Evolutionary conservation across 306 rosid species (phyloP), one percentile per base, ranked within the genome.

Genomic region (Canavalia ensiformis): DNA sequence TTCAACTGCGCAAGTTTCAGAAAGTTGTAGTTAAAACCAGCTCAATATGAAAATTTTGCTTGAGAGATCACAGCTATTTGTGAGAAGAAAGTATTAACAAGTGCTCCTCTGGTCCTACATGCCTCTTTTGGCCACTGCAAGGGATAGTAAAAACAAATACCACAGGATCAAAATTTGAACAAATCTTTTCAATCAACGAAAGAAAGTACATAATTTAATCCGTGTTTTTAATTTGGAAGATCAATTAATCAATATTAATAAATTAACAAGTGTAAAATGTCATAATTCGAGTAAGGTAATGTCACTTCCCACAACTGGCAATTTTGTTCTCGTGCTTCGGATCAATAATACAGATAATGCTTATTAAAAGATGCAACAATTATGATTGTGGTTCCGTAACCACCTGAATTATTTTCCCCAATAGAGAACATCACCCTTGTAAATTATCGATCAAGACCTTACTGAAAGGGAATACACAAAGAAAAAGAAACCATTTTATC

Each of bases 41-140:
- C 80, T 85, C 65, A 68, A 70, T 51, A 64, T 74, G 65, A 59
- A 81, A 82, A 77, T 69, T 75, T 66, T 68, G 85, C 70, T 64
- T 12, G 34, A 51, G 63, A 74, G 54, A 67, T 73, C 8, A 85
- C 74, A 82, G 74, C 83, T 74, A 84, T 72, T 68, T 75, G 49
- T 49, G 63, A 74, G 44, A 62, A 65, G 31, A 56, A 78, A 72
- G 76, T 37, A 64, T 35, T 58, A 76, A 52, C 74, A 33, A 82
- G 84, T 77, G 83, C 83, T 69, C 4, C 1, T 62, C 0, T 79
- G 87, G 74, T 0, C 89, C 87, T 71, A 79, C 89, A n/a, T 83
- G 80, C 82, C 52, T 64, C 82, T 75, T 86, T 83, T 5, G 55
- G 55, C 46, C 72, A 67, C 46, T 72, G 68, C 76, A 70, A 2